Evolutionary conservation across 331 rosid species (phyloP), one percentile per base, ranked within the genome.

Genomic region (Acacia pycnantha): DNA sequence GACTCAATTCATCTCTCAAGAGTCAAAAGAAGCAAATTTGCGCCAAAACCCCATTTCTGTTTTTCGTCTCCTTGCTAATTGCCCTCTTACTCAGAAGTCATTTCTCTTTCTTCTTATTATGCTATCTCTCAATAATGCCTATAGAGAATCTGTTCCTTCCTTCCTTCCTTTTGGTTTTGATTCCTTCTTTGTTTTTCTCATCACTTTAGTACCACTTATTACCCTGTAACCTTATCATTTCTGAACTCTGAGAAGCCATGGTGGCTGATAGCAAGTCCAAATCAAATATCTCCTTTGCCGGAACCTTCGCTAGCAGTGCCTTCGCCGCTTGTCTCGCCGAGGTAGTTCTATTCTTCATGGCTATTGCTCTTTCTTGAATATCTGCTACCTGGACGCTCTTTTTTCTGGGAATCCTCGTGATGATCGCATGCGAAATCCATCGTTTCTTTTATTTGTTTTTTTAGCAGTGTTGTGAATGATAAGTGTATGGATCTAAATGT

Each of bases 321-420:
- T 89, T 89, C 50, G 86, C 92, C 10, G 90, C 92, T 48, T 84
- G 89, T 69, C 43, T 83, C 13, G 92, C 92, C 2, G 92, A 89
- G 92, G 92, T 89, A 83, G 40, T 74, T 74, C 27, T 35, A 18
- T 22, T 46, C 29, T 64, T 40, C 16, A 31, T 56, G 26, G 67
- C 8, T 21, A 12, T 56, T 24, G 0, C 76, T 33, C 43, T 74
- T 37, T 35, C 33, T 35, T 13, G 21, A n/a, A 11, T 41, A 41
- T 40, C 2, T 41, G 37, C 31, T 54, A 8, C 16, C 31, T 74
- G 50, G 47, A 64, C 12, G 16, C 47, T 22, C 4, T 40, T n/a
- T 59, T n/a, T 26, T 18, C 8, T 19, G 59, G 31, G 81, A 24
- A 14, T 8, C 64, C 47, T 50, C 5, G 27, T 33, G 22, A 59